Base-by-base conservation (phyloP, 1,139 yeast genomes). In the Yamadazyma diospyri region DNA sequence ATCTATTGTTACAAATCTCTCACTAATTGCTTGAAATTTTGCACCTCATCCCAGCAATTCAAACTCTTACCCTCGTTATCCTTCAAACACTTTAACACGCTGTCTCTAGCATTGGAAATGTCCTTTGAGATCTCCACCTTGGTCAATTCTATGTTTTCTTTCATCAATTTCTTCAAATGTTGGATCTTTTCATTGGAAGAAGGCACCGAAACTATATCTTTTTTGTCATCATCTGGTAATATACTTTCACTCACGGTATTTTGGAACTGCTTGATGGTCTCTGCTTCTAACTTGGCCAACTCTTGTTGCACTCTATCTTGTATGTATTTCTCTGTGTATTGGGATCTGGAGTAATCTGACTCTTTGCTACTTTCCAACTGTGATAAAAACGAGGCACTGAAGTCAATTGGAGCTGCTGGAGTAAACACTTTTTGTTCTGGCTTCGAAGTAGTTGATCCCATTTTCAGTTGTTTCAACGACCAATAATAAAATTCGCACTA, bases 21-120 rank as follows among this genome's bases (percentile, higher is more conserved):
- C 23, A 60, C 70, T 47, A 73, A 57, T 37, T 68, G 69, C 54
- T 80, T 85, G 59, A 88, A 87, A 37, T 69, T 67, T 51, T 82
- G 79, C 16, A 87, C 88, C 55, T 84, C 87, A 34, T 84, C 88
- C 80, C 89, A 83, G 59, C 98, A 92, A 57, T 86, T 81, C 57
- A 92, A 72, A 23, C 92, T 84, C 54, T 72, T 78, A 23, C 81
- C 85, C 47, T 73, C 65, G 64, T 89, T 86, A 29, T 70, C 71
- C 41, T 70, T 62, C 47, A 89, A 69, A 58, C 98, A 89, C 36
- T 67, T 55, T 24, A 77, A 66, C 19, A 92, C 81, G 7, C 64
- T 55, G 9, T 64, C 59, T 60, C 92, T 80, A 2, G 84, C 74
- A 4, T 50, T 33, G 51, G 51, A 43, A 17, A 67, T 45, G 7